phyloP scores from a whole-genome alignment of 2,329 filamentous ascomycete genomes.

The Daldinia sp. region DNA sequence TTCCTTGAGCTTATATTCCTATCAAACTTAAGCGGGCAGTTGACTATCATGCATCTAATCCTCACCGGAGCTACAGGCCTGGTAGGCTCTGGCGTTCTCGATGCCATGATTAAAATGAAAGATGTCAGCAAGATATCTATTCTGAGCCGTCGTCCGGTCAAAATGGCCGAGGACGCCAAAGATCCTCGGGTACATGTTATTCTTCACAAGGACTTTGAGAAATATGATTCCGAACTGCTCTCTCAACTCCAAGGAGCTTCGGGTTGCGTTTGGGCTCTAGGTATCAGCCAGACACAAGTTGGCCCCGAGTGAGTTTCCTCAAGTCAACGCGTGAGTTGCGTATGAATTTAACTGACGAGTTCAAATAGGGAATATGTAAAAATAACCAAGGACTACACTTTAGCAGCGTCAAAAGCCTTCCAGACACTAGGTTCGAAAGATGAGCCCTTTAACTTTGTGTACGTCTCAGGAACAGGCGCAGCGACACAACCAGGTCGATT shows the following conservation, averaged over 20 bases:
- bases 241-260: conserved; percentile 67
- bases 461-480: conserved; percentile 71
- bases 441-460: conserved; percentile 72
- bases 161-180: conserved; percentile 64
- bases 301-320: conserved; percentile 60
- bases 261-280: conserved; percentile 78
- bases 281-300: conserved; percentile 69
- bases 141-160: conserved; percentile 67
- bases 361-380: conserved; percentile 64
- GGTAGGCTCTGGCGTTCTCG: conserved; percentile 67
- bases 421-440: conserved; percentile 50
- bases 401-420: conserved; percentile 57
- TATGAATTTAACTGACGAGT: background rate
- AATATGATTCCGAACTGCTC: conserved; percentile 66
- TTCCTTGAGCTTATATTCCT: background rate
- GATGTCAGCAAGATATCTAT: conserved; percentile 72
- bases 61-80: conserved; percentile 74
- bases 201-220: conserved; percentile 71
- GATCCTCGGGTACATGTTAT: conserved; percentile 72
- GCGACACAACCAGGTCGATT: conserved; percentile 64
- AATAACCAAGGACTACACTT: conserved; percentile 72
- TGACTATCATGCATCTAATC: conserved; percentile 66
- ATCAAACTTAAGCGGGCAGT: background rate
- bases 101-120: conserved; percentile 65
- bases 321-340: background rate